Evolutionary conservation across 352 stramenopile species (phyloP), one percentile per base, ranked within the genome.

Genomic region (Globisporangium acanthophoron): DNA sequence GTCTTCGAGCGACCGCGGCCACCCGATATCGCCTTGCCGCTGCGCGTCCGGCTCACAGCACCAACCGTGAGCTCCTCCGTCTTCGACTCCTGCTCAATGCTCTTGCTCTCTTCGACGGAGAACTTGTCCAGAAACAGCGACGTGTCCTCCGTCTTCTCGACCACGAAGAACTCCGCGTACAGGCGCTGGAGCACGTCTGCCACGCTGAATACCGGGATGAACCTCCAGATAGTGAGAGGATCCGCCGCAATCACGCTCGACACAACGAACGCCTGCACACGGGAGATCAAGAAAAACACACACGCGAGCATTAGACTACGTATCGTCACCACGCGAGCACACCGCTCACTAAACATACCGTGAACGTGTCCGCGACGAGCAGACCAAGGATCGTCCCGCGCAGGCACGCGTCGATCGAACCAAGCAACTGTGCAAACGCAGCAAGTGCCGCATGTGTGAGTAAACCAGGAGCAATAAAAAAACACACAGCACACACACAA

Each of bases 321-420:
- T 15, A 31, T 9, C 18, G 20, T 11, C 21, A 50, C 7, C 15
- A 18, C 18, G 11, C 40, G 7, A 0, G 1, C 31, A 46, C 15
- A 39, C 18, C 55, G 24, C 16, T 11, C 8, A 5, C 16, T 24
- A 18, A 6, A 33, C 44, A 11, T 56, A 53, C 77, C 46, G 86
- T 95, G 57, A 93, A 95, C 20, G 80, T 90, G 56, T 95, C 86
- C 0, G 86, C 84, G 44, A 94, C 80, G 9, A 95, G 59, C 13
- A 95, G 62, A n/a, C 86, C 86, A 8, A 91, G 68, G 31, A 94
- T 90, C 8, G 84, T 92, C 5, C 84, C 82, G 13, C 85, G 79
- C 59, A 95, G 70, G 50, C 85, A 95, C 18, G 80, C 76, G 63
- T 95, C 85, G 46, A 94, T 90, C 16, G 80, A 91, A 4, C 83